Conservation (phyloP, 2,329 filamentous ascomycete genomes). For the Aphanocladium album region DNA sequence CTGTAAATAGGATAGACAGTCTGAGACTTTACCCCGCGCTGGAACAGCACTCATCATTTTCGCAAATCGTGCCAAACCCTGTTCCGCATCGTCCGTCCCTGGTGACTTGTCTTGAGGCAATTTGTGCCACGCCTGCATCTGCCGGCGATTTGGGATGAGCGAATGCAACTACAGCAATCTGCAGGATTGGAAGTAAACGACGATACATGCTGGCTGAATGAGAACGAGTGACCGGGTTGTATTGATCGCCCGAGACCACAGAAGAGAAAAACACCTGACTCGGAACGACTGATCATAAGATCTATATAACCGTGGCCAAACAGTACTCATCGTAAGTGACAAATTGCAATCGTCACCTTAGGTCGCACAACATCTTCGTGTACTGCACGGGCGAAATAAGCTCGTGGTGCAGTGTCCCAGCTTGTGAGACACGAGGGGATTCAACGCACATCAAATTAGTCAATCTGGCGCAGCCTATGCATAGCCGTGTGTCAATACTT, state of each 20-base stretch:
- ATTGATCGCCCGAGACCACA: background rate
- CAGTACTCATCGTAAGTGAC: background rate
- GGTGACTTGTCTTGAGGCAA: background rate
- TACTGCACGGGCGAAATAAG: constrained; percentile 6
- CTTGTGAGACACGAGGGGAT: background rate
- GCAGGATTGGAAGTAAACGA: background rate
- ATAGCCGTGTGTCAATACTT: background rate
- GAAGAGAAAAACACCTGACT: background rate
- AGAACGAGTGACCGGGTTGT: background rate
- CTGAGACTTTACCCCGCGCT: constrained; percentile 30
- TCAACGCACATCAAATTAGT: background rate
- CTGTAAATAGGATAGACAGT: background rate
- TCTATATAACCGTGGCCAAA: background rate
- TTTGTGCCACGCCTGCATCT: background rate
- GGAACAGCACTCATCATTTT: constrained; percentile 35
- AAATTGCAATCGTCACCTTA: background rate
- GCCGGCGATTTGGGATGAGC: background rate
- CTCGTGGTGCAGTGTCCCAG: background rate
- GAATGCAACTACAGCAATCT: background rate
- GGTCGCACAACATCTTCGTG: constrained; percentile 7
- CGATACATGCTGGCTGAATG: background rate
- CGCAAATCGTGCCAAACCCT: constrained; percentile 29
- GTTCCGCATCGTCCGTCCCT: constrained; percentile 41
- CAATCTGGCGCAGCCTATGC: background rate
- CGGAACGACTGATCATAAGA: background rate